A percentile compares a stretch with the other conserved stretches of the same genome.
Evolutionary conservation across 768 basidiomycete species (phyloP).

Genomic region (Piloderma croceum): DNA sequence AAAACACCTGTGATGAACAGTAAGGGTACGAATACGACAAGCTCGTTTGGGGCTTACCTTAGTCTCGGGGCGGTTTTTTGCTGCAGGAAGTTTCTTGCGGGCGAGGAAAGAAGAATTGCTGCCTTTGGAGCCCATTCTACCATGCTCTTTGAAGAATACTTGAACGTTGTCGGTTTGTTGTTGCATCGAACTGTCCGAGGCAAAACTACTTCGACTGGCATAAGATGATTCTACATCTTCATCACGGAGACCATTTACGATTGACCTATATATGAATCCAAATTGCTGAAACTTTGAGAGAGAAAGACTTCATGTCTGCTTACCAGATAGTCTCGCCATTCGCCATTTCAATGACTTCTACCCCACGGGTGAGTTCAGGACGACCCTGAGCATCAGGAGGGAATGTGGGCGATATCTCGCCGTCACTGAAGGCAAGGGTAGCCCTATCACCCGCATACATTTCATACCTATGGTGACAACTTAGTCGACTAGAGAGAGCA

Average conservation of each 20-base stretch:
- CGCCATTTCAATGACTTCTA: conserved; percentile 79
- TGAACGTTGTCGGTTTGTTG: conserved; percentile 57
- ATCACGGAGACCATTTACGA: conserved; percentile 79
- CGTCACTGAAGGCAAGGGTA: conserved; percentile 31
- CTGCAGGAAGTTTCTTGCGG: conserved; percentile 50
- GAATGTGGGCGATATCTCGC: conserved; percentile 23
- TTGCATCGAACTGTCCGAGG: conserved; percentile 61
- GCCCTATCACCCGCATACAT: conserved; percentile 61
- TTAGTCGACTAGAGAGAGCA: conserved; percentile 13
- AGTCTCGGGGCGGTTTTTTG: conserved; percentile 69
- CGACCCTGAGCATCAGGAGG: too few relatives aligned
- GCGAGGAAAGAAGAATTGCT: conserved; percentile 51
- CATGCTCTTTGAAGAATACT: conserved; percentile 73
- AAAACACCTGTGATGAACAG: conserved; percentile 53
- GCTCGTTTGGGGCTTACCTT: conserved; percentile 52
- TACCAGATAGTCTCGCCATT: conserved; percentile 86
- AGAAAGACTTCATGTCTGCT: conserved; percentile 23
- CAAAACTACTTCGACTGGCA: conserved; percentile 62
- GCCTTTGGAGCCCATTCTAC: conserved; percentile 57
- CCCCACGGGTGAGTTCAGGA: conserved; percentile 54
- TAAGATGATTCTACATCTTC: conserved; percentile 68
- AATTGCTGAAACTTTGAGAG: conserved; percentile 1
- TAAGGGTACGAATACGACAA: too few relatives aligned
- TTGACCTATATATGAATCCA: conserved; percentile 42
- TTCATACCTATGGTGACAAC: conserved; percentile 53